These are phyloP conservation scores for Aspergillus sp. DNA, from an alignment of 2,329 filamentous ascomycete genomes.

Conservation along the genomic window DNA sequence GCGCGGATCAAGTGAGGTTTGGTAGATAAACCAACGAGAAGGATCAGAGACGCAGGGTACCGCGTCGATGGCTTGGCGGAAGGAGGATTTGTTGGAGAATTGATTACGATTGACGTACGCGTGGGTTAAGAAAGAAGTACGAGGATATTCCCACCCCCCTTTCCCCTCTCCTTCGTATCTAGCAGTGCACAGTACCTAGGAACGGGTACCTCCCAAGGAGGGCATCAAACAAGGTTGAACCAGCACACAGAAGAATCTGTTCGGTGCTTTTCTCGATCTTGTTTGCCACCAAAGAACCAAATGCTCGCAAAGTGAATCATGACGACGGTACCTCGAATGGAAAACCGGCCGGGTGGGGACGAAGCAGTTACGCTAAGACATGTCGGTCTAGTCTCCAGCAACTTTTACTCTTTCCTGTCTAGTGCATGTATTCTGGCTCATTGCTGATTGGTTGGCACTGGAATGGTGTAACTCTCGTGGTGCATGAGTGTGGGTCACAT, in stretches of 20 bases:
- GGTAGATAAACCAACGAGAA: neutral
- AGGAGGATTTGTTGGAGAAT: neutral
- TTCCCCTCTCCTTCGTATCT: neutral
- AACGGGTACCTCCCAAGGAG: neutral
- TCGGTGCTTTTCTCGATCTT: neutral
- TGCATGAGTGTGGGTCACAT: neutral
- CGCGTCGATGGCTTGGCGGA: slow-evolving; percentile 1
- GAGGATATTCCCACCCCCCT: neutral
- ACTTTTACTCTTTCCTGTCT: neutral
- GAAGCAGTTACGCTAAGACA: neutral
- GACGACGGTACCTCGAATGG: neutral
- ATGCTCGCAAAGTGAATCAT: neutral
- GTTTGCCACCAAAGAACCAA: neutral
- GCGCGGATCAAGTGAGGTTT: neutral
- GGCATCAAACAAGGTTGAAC: neutral
- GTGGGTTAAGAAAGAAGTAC: neutral
- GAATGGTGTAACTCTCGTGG: neutral
- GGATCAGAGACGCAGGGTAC: neutral
- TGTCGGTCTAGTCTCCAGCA: neutral
- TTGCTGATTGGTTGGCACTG: neutral
- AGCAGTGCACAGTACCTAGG: neutral
- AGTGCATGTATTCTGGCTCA: neutral
- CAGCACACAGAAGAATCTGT: neutral
- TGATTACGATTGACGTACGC: neutral
- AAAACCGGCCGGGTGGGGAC: neutral